phyloP scores from a whole-genome alignment of 441 rosid species.

The Euphorbia celastroides region DNA sequence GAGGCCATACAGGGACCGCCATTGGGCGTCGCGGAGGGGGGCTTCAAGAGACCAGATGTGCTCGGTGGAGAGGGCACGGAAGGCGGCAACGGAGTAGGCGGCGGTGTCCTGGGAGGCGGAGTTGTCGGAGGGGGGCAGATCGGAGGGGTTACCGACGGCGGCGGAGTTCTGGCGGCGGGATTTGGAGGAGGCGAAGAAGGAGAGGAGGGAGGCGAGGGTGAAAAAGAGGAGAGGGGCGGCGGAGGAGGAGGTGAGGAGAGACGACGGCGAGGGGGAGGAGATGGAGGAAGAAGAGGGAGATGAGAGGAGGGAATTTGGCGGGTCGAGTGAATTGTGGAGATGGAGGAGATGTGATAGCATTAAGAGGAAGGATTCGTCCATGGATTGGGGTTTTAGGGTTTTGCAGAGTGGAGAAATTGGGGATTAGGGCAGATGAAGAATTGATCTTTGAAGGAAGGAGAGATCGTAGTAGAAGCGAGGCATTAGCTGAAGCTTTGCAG shows the following conservation, averaged over 20 bases:
- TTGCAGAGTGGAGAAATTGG: neutral
- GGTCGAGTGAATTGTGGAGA: constrained; percentile 75
- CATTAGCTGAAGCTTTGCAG: neutral
- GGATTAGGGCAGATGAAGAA: neutral
- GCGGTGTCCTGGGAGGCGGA: constrained; percentile 37
- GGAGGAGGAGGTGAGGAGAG: constrained; percentile 53
- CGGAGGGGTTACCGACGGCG: constrained; percentile 17
- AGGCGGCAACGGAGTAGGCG: constrained; percentile 68
- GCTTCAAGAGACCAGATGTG: constrained; percentile 79
- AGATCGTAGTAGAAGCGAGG: neutral
- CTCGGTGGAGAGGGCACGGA: constrained; percentile 80
- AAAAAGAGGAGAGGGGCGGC: constrained; percentile 75
- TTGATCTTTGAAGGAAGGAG: neutral
- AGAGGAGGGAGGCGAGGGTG: constrained; percentile 56
- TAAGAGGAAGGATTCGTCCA: constrained; percentile 57
- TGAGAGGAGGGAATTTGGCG: constrained; percentile 55
- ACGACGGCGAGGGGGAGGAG: constrained; percentile 28
- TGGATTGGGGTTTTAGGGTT: constrained; percentile 18
- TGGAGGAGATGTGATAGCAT: constrained; percentile 74
- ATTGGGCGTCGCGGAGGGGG: constrained; percentile 75
- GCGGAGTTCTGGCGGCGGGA: constrained; percentile 22
- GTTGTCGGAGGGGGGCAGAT: constrained; percentile 18
- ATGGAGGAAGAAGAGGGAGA: constrained; percentile 37
- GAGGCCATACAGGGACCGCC: constrained; percentile 82
- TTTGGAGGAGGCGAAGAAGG: constrained; percentile 58